Percentiles rank a stretch among this genome's conserved stretches.
Evolutionary conservation across 2,329 filamentous ascomycete species (phyloP).

Genomic region (Fusarium oxysporum): DNA sequence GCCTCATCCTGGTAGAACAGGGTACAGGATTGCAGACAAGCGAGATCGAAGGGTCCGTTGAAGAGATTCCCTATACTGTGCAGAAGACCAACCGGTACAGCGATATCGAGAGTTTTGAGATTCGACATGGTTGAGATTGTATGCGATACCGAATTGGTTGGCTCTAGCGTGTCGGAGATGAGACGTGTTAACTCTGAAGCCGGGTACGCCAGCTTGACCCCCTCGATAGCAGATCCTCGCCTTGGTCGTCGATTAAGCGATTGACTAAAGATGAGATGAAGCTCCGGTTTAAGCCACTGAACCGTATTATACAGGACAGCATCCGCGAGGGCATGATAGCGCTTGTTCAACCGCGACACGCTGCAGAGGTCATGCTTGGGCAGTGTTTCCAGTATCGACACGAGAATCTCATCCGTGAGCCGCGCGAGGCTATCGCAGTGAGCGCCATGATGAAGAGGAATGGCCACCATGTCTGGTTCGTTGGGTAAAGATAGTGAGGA

Average conservation of each 20-base stretch:
- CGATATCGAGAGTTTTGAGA: constrained; percentile 59
- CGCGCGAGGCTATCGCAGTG: constrained; percentile 36
- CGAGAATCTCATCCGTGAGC: constrained; percentile 56
- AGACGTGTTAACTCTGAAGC: constrained; percentile 57
- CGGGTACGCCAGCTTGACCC: constrained; percentile 59
- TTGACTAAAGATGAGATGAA: constrained; percentile 61
- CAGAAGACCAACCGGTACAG: constrained; percentile 57
- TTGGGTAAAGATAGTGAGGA: neutral
- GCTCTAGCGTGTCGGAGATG: constrained; percentile 52
- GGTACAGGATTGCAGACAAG: constrained; percentile 59
- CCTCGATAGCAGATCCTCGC: constrained; percentile 60
- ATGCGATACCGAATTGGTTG: constrained; percentile 57
- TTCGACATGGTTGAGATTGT: constrained; percentile 63
- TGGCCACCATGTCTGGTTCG: constrained; percentile 10
- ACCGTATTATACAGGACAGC: constrained; percentile 61
- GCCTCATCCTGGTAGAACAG: constrained; percentile 60
- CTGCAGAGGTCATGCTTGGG: constrained; percentile 56
- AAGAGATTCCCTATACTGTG: constrained; percentile 62
- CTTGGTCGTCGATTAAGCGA: constrained; percentile 59
- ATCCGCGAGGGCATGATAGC: constrained; percentile 59
- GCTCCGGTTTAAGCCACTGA: constrained; percentile 59
- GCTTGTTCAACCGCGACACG: constrained; percentile 57
- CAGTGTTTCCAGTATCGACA: constrained; percentile 54
- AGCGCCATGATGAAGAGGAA: constrained; percentile 3
- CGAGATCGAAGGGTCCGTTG: constrained; percentile 63